phyloP scores from a whole-genome alignment of 345 rosid genomes.

The Microcos paniculata region DNA sequence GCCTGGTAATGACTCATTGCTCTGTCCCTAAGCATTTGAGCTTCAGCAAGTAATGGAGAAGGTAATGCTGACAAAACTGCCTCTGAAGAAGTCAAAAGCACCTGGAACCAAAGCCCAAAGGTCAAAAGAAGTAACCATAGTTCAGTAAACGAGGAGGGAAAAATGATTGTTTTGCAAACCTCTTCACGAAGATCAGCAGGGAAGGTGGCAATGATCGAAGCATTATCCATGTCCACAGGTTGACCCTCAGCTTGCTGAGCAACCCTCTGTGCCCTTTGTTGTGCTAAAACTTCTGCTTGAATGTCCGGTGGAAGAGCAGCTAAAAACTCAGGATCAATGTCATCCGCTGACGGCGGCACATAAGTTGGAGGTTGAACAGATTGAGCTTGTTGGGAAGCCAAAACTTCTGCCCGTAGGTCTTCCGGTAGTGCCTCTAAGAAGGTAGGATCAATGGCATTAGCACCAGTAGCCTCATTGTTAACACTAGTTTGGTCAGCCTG shows the following conservation, averaged over 20 bases:
- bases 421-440: conserved; percentile 96
- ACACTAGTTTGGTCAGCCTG: conserved; percentile 47
- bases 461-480: conserved; percentile 51
- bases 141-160: conserved; percentile 10
- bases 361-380: conserved; percentile 84
- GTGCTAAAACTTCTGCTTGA: conserved; percentile 98
- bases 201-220: conserved; percentile 95
- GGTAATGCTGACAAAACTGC: conserved; percentile 93
- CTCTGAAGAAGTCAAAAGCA: conserved; percentile 92
- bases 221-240: conserved; percentile 99
- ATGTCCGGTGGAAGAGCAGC: conserved; percentile 99
- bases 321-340: conserved; percentile 95
- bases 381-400: conserved; percentile 97
- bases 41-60: conserved; percentile 94
- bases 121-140: conserved; percentile 19
- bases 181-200: conserved; percentile 98
- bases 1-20: conserved; percentile 99
- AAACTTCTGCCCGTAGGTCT: conserved; percentile 88
- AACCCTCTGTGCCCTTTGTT: conserved; percentile 91
- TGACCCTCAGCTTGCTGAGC: conserved; percentile 93
- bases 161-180: conserved; percentile 46
- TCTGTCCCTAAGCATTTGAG: conserved; percentile 92
- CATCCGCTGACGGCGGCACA: conserved; percentile 85
- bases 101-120: conserved; percentile 47
- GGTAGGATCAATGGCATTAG: conserved; percentile 90